A percentile compares a stretch with the other conserved stretches of the same genome.
phyloP scores from a whole-genome alignment of 768 basidiomycete species.

The Mycena filopes region DNA sequence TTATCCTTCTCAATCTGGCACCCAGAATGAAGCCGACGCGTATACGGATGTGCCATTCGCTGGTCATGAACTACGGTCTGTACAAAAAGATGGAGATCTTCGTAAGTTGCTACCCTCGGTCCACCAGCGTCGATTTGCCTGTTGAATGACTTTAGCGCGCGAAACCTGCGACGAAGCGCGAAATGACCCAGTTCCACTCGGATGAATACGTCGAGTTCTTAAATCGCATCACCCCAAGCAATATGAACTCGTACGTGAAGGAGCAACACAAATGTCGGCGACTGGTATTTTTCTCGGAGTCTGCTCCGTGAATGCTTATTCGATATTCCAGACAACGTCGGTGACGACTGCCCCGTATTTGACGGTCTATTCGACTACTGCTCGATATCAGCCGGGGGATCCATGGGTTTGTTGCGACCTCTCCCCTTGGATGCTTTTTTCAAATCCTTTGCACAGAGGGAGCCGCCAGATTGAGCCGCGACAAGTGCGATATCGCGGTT shows the following conservation, averaged over 20 bases:
- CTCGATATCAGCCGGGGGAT: conserved; percentile 99
- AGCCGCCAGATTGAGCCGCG: conserved; percentile 91
- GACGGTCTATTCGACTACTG: conserved; percentile 99
- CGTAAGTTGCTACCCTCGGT: conserved; percentile 61
- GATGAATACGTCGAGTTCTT: conserved; percentile 99
- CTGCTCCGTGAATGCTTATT: conserved; percentile 3
- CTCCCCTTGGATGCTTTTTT: not conserved
- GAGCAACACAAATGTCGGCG: conserved; percentile 94
- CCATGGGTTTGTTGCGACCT: conserved; percentile 81
- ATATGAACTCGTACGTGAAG: conserved; percentile 92
- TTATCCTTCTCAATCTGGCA: conserved; percentile 29
- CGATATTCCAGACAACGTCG: conserved; percentile 82
- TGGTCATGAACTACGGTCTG: conserved; percentile 99
- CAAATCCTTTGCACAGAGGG: conserved; percentile 73
- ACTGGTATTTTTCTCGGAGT: conserved; percentile 22
- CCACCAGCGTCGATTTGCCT: conserved; percentile 12
- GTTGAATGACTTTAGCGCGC: conserved; percentile 72
- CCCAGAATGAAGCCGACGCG: conserved; percentile 95
- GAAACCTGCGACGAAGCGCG: conserved; percentile 98
- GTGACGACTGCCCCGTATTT: conserved; percentile 98
- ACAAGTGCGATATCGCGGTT: conserved; percentile 98
- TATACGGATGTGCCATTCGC: conserved; percentile 98
- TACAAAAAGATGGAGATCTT: conserved; percentile 99
- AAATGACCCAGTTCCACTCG: conserved; percentile 99
- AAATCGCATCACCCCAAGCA: conserved; percentile 91